Evolutionary conservation across 768 basidiomycete species (phyloP).

Genomic region (Tremella yokohamensis): DNA sequence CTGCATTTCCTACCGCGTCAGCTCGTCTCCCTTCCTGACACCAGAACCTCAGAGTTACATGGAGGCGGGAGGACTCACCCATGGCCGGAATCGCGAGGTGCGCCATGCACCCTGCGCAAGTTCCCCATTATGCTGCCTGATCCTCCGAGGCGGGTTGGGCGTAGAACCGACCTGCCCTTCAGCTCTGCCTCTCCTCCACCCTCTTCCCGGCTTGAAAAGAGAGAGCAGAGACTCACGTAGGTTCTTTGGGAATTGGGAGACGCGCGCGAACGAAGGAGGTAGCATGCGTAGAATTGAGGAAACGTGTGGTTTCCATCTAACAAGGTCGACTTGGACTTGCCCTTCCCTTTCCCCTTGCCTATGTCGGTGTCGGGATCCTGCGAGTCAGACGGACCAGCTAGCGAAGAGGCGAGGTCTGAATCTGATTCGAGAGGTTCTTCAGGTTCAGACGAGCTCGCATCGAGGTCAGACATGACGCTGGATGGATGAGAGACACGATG

Average conservation of each 20-base stretch:
- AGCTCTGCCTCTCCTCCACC: constrained; percentile 2
- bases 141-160: constrained; percentile 52
- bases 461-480: too few species aligned
- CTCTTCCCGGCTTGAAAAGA: not conserved
- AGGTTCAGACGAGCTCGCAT: too few species aligned
- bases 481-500: too few species aligned
- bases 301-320: constrained; percentile 49
- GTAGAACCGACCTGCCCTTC: constrained; percentile 51
- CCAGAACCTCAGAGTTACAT: too few species aligned
- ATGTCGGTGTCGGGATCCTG: too few species aligned
- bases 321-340: constrained; percentile 28
- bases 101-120: constrained; percentile 67
- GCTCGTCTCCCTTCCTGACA: not conserved
- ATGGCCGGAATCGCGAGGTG: constrained; percentile 57
- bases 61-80: constrained; percentile 55
- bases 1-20: constrained; percentile 59
- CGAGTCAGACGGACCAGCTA: too few species aligned
- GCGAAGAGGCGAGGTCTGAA: too few species aligned
- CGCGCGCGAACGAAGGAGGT: constrained; percentile 68
- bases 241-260: constrained; percentile 59
- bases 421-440: too few species aligned
- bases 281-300: constrained; percentile 72
- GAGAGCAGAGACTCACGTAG: constrained; percentile 56
- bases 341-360: not conserved
- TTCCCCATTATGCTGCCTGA: constrained; percentile 76